A percentile compares a stretch with the other conserved stretches of the same genome.
These are phyloP conservation scores for Asterionellopsis glacialis DNA, from an alignment of 108 stramenopile genomes.

Conservation along the genomic window DNA sequence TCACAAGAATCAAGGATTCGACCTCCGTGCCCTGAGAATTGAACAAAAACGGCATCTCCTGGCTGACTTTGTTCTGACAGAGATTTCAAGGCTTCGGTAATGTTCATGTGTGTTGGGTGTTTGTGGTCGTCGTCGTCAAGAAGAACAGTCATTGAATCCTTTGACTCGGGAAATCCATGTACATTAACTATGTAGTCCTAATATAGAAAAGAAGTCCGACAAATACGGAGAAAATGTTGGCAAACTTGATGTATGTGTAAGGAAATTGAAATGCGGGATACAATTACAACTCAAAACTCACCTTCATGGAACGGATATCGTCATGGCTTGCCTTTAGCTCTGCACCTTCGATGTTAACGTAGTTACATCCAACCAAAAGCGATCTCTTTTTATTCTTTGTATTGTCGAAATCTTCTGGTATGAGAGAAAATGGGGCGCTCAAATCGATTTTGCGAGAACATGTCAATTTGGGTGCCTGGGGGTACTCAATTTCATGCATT, in stretches of 20 bases:
- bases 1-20: constrained; percentile 64
- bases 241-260: too few species aligned
- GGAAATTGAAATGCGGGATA: too few species aligned
- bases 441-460: constrained; percentile 71
- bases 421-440: constrained; percentile 61
- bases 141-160: constrained; percentile 68
- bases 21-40: constrained; percentile 83
- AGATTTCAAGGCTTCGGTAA: constrained; percentile 67
- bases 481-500: constrained; percentile 74
- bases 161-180: constrained; percentile 70
- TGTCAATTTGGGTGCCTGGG: constrained; percentile 66
- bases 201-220: not conserved
- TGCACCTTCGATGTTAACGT: constrained; percentile 49
- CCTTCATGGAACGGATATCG: constrained; percentile 80
- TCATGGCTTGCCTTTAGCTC: constrained; percentile 80
- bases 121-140: constrained; percentile 74
- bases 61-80: constrained; percentile 76
- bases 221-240: too few species aligned
- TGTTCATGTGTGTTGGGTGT: constrained; percentile 70
- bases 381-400: constrained; percentile 58
- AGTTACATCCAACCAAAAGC: constrained; percentile 83
- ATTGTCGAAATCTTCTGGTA: constrained; percentile 62
- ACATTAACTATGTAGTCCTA: constrained; percentile 82
- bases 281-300: constrained; percentile 7
- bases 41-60: constrained; percentile 84